Evolutionary conservation across 2,329 filamentous ascomycete species (phyloP).

Genomic region (Trichoderma brevicompactum): DNA sequence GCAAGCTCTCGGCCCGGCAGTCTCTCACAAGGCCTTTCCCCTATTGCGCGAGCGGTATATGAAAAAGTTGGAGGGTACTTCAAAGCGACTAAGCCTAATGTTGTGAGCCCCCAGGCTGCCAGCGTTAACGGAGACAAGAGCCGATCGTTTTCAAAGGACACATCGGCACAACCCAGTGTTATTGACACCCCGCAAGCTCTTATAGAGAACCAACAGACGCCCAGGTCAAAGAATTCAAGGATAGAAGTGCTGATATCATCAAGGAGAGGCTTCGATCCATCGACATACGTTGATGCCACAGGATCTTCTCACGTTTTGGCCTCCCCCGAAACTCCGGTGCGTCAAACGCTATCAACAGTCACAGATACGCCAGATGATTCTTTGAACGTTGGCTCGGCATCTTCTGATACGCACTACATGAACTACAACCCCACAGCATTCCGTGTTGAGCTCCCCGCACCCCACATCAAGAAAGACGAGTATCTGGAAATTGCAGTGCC

Average conservation of each 20-base stretch:
- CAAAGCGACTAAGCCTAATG: slow-evolving; percentile 45
- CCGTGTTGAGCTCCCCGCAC: slow-evolving; percentile 53
- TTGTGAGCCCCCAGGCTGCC: slow-evolving; percentile 39
- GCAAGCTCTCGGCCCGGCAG: slow-evolving; percentile 35
- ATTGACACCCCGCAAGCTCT: slow-evolving; percentile 30
- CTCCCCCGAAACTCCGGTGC: slow-evolving; percentile 26
- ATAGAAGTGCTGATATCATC: slow-evolving; percentile 56
- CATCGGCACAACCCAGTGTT: slow-evolving; percentile 30
- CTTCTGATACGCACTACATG: slow-evolving; percentile 25
- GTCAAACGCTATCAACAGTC: slow-evolving; percentile 30
- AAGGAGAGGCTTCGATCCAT: slow-evolving; percentile 46
- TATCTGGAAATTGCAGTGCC: slow-evolving; percentile 53
- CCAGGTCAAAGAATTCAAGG: slow-evolving; percentile 44
- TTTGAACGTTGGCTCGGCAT: slow-evolving; percentile 27
- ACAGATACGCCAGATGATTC: slow-evolving; percentile 11
- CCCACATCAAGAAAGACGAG: slow-evolving; percentile 56
- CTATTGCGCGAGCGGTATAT: slow-evolving; percentile 51
- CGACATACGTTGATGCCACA: slow-evolving; percentile 43
- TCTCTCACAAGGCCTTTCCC: slow-evolving; percentile 52
- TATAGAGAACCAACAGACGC: slow-evolving; percentile 38
- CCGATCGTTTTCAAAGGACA: slow-evolving; percentile 33
- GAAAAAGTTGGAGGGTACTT: slow-evolving; percentile 48
- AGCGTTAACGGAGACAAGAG: slow-evolving; percentile 43
- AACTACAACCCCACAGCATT: slow-evolving; percentile 40
- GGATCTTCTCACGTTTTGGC: slow-evolving; percentile 35